These are phyloP conservation scores for Aureobasidium sp. DNA, from an alignment of 2,329 filamentous ascomycete genomes.

Conservation along the genomic window DNA sequence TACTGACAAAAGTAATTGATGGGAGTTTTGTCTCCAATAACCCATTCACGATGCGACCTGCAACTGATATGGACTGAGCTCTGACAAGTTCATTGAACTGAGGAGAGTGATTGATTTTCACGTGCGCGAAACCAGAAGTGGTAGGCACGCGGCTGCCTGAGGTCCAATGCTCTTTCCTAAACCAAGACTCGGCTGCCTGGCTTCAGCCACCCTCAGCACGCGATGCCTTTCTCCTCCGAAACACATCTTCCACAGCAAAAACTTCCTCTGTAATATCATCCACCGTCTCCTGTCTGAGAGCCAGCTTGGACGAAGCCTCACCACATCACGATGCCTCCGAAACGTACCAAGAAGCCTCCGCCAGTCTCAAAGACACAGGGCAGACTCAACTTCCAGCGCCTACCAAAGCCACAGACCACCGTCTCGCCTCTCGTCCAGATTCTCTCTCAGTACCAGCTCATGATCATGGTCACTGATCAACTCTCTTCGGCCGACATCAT, in stretches of 20 bases:
- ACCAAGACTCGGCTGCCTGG: background rate
- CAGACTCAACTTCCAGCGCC: background rate
- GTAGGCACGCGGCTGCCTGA: background rate
- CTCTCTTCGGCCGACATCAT: constrained; percentile 13
- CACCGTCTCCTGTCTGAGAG: background rate
- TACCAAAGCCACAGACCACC: background rate
- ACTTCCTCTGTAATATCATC: background rate
- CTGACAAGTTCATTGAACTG: too few relatives aligned
- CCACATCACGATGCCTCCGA: background rate
- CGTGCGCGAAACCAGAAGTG: background rate
- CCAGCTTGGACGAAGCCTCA: background rate
- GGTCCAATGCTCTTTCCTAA: background rate
- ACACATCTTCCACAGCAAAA: background rate
- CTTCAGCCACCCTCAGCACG: background rate
- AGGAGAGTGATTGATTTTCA: background rate
- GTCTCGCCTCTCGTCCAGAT: background rate
- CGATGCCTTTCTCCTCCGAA: background rate
- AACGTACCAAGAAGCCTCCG: background rate
- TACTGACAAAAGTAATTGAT: too few relatives aligned
- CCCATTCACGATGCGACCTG: too few relatives aligned
- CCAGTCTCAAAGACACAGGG: background rate
- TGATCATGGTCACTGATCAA: constrained; percentile 3
- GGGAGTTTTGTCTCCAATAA: too few relatives aligned
- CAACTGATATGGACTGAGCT: too few relatives aligned
- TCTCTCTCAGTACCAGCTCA: background rate